Base-by-base conservation (phyloP, 306 rosid genomes). In the Cyamopsis tetragonoloba region DNA sequence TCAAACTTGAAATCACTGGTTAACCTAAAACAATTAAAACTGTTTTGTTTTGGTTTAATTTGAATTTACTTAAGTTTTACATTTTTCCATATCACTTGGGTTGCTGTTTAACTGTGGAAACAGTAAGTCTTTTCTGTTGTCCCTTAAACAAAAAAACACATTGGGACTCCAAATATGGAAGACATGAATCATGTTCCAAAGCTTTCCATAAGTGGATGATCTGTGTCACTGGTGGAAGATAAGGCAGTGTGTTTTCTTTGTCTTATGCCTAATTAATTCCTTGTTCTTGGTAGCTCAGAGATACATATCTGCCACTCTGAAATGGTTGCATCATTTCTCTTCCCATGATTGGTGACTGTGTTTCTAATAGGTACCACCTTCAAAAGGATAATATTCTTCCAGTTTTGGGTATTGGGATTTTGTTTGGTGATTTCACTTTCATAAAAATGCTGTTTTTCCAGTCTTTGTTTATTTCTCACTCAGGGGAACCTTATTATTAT, bases 301-400 rank as follows among this genome's bases (percentile, higher is more conserved):
- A 54, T 39, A 72, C 58, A 9, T 65, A 50, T 62, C 75, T 66
- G 75, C 13, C 76, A 59, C 6, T 24, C 62, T 64, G 57, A 39
- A 62, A 23, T 51, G n/a, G n/a, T n/a, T n/a, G 23, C 34, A 48
- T 65, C 50, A 71, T 66, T 66, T 75, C 74, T 68, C 64, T 74
- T 56, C 72, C 83, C 63, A 69, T 74, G 48, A 79, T 74, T 63
- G 73, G 74, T 73, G 19, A 42, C 68, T 75, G 66, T 64, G 75
- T 31, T n/a, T 19, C 9, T 65, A 39, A 42, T 46, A 65, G 55
- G 28, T 64, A 64, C 71, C 46, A 50, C 10, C 66, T 42, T 39
- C 47, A 70, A 41, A 62, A n/a, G 3, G 3, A 31, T 62, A 10
- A 62, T 55, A 79, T 79, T 20, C 70, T 73, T 70, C 64, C 67